Percentiles rank a stretch among this genome's conserved stretches.
phyloP scores from a whole-genome alignment of 148 eudicot genomes.

The Cornus kousa region DNA sequence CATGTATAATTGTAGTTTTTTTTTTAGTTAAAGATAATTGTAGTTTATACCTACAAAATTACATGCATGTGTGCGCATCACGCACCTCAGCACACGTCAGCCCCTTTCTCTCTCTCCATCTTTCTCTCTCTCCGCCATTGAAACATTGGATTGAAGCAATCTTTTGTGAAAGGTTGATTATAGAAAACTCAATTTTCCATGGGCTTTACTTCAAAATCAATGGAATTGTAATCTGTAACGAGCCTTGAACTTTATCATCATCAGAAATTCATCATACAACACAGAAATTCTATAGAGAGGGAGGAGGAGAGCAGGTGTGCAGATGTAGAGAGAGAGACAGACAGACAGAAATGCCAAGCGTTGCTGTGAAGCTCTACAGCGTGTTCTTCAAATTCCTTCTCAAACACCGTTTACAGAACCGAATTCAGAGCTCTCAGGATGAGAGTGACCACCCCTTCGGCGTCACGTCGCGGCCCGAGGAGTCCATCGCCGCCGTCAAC shows the following conservation, averaged over 20 bases:
- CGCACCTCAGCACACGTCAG: background rate
- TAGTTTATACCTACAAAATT: no score
- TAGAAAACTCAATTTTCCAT: background rate
- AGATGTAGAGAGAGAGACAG: conserved; percentile 6
- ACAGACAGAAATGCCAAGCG: conserved; percentile 67
- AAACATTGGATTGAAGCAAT: background rate
- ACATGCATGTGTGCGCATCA: background rate
- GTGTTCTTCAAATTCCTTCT: conserved; percentile 83
- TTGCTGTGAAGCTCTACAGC: conserved; percentile 90
- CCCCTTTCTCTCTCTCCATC: background rate
- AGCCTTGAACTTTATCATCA: background rate
- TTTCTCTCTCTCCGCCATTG: conserved; percentile 12
- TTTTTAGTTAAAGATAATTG: no score
- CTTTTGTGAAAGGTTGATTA: background rate
- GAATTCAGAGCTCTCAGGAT: conserved; percentile 42
- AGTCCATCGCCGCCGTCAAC: conserved; percentile 63
- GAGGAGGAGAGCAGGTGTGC: background rate
- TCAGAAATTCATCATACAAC: background rate
- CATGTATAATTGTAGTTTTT: no score
- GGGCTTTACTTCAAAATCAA: background rate
- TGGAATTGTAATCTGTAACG: background rate
- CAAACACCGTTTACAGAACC: conserved; percentile 78
- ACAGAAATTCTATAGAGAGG: background rate
- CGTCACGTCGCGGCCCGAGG: conserved; percentile 79
- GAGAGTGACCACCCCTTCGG: conserved; percentile 46